Evolutionary conservation across 805 yeast genomes (phyloP).

Genomic region (Candida pini): DNA sequence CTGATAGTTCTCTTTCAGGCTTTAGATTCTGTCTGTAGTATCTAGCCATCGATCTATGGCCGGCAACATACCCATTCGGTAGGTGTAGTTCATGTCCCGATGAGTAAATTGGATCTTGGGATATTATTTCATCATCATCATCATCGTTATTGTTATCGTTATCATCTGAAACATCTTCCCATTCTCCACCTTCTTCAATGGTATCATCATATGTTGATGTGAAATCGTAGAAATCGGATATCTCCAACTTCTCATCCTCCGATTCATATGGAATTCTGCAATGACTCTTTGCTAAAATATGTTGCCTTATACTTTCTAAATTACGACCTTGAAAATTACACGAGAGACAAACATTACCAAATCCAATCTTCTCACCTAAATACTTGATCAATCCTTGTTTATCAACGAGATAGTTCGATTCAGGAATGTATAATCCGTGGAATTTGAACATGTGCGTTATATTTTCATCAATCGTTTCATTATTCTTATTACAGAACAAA

Average conservation of each 20-base stretch:
- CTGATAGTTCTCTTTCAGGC: conserved; percentile 45
- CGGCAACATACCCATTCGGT: conserved; percentile 74
- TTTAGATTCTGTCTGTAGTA: conserved; percentile 62
- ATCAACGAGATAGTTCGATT: conserved; percentile 61
- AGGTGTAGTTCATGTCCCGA: conserved; percentile 60
- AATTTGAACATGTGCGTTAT: conserved; percentile 68
- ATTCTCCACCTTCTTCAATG: conserved; percentile 29
- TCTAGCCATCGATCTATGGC: conserved; percentile 73
- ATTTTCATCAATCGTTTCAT: conserved; percentile 36
- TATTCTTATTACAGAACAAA: conserved; percentile 40
- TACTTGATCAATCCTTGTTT: conserved; percentile 67
- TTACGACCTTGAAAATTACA: conserved; percentile 83
- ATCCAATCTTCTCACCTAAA: conserved; percentile 73
- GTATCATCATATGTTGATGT: conserved; percentile 45
- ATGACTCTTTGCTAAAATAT: conserved; percentile 80
- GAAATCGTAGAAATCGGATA: conserved; percentile 83
- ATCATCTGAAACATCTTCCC: conserved; percentile 28
- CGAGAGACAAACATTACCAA: conserved; percentile 76
- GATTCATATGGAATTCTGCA: conserved; percentile 84
- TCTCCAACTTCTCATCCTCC: conserved; percentile 67
- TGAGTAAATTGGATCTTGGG: conserved; percentile 27
- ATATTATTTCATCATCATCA: conserved; percentile 27
- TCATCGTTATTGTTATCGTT: conserved; percentile 32
- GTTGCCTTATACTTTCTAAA: conserved; percentile 83
- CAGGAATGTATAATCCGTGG: conserved; percentile 90